Percentiles rank a stretch among this genome's conserved stretches.
Conservation (phyloP, 2,329 filamentous ascomycete genomes). For the Hymenoscyphus salicellus region DNA sequence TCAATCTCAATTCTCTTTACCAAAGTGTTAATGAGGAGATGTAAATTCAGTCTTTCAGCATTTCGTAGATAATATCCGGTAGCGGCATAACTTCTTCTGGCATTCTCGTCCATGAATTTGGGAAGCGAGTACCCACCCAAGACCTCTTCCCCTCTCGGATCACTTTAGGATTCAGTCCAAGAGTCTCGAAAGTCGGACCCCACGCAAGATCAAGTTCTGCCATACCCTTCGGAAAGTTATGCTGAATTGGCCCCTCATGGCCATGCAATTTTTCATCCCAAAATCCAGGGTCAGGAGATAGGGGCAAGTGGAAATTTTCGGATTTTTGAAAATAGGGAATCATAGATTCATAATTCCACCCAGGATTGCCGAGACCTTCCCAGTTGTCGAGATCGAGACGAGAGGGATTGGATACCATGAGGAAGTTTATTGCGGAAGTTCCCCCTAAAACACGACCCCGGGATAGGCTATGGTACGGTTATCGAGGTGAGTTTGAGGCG, state of each 20-base stretch:
- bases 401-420: conserved; percentile 25
- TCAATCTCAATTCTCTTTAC: conserved; percentile 61
- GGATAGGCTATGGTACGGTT: conserved; percentile 22
- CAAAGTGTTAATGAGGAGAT: conserved; percentile 78
- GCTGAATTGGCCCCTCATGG: conserved; percentile 20
- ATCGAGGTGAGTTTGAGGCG: conserved; percentile 2
- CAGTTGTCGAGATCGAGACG: conserved; percentile 39
- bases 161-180: too few species aligned
- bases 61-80: neutral
- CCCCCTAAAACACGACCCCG: conserved; percentile 38
- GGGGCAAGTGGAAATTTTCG: conserved; percentile 12
- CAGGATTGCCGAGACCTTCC: conserved; percentile 40
- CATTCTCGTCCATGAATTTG: too few species aligned
- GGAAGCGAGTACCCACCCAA: too few species aligned
- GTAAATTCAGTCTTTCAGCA: conserved; percentile 56
- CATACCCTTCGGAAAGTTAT: conserved; percentile 25
- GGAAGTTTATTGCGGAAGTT: conserved; percentile 38
- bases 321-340: conserved; percentile 38
- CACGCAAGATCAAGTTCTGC: conserved; percentile 15
- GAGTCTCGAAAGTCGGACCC: conserved; percentile 2
- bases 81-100: too few species aligned
- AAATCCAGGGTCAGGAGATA: neutral
- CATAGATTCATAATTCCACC: conserved; percentile 40
- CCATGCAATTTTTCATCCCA: neutral
- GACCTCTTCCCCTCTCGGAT: too few species aligned